Evolutionary conservation across 352 stramenopile species (phyloP), one percentile per base, ranked within the genome.

Genomic region (Globisporangium cederbergense): DNA sequence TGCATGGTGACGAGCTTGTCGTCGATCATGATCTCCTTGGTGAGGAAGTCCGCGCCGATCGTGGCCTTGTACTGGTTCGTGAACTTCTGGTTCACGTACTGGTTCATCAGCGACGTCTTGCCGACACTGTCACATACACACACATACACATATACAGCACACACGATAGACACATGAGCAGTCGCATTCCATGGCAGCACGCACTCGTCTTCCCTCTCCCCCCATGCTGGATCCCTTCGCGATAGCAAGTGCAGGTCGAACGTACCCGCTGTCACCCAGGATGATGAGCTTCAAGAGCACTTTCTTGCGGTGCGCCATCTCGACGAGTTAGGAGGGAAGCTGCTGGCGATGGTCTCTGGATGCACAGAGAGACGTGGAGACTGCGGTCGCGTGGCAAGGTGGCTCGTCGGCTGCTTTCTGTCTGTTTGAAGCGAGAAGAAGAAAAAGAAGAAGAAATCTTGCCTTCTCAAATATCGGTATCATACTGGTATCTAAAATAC

Each of bases 101-200:
- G 96, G 80, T 99, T 99, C 97, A 99, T 99, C 38, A 99, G 79
- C 52, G 95, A 99, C 51, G 97, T 99, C 84, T 99, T 99, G 60
- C 98, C 97, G 34, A 99, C 97, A 49, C 97, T 98, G 68, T 28
- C 14, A 14, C 7, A 57, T 18, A 25, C 30, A 42, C 18, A 28
- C 32, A 14, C 9, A 42, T 42, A 11, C 36, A 14, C 7, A 55
- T 34, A 25, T 10, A 20, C 16, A 34, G 61, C 25, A 42, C 25
- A n/a, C 38, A 62, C 30, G 36, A 20, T 1, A 43, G 25, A 45
- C 46, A 36, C 11, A 11, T 18, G 18, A 54, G 22, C 22, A 54
- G 1, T 14, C 36, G 9, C 2, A 11, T 14, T 42, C 11, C 36
- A 42, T 42, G 9, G n/a, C 11, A 52, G 46, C n/a, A 16, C 20